Evolutionary conservation across 2,329 filamentous ascomycete genomes (phyloP).

Genomic region (Arthroderma sp.): DNA sequence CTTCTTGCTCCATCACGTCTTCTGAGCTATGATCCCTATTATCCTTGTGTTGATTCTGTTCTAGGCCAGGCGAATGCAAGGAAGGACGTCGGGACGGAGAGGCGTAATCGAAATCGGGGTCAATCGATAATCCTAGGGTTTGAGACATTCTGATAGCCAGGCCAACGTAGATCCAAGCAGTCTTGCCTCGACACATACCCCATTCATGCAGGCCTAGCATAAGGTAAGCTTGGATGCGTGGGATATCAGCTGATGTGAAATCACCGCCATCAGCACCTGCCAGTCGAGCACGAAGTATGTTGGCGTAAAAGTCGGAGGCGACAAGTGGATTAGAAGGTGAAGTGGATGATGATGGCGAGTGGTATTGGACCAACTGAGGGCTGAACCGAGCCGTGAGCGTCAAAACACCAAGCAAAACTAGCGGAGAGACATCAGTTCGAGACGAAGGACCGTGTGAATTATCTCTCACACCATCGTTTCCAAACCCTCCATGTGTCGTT

Average conservation of each 20-base stretch:
- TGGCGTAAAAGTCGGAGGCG: conserved; percentile 43
- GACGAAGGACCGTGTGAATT: conserved; percentile 18
- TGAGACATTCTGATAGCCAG: conserved; percentile 35
- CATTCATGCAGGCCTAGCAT: conserved; percentile 47
- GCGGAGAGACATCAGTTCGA: conserved; percentile 29
- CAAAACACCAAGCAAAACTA: conserved; percentile 43
- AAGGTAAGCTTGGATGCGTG: conserved; percentile 39
- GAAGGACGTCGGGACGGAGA: conserved; percentile 1
- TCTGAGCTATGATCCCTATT: conserved; percentile 29
- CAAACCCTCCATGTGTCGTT: conserved; percentile 6
- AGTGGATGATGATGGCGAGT: conserved; percentile 33
- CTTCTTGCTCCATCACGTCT: conserved; percentile 41
- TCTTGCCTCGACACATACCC: conserved; percentile 41
- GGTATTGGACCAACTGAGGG: conserved; percentile 34
- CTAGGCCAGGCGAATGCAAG: conserved; percentile 10
- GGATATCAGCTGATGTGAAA: conserved; percentile 33
- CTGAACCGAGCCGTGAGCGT: conserved; percentile 45
- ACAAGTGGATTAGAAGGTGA: conserved; percentile 36
- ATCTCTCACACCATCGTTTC: conserved; percentile 10
- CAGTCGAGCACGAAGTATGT: conserved; percentile 37
- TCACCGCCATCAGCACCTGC: conserved; percentile 30
- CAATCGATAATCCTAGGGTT: conserved; percentile 33
- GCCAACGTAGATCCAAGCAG: conserved; percentile 39
- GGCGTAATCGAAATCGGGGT: conserved; percentile 35
- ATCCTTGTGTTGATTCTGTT: conserved; percentile 26